A percentile compares a stretch with the other conserved stretches of the same genome.
Evolutionary conservation across 495 filamentous ascomycete genomes (phyloP).

Genomic region (Amphirosellinia nigrospora): DNA sequence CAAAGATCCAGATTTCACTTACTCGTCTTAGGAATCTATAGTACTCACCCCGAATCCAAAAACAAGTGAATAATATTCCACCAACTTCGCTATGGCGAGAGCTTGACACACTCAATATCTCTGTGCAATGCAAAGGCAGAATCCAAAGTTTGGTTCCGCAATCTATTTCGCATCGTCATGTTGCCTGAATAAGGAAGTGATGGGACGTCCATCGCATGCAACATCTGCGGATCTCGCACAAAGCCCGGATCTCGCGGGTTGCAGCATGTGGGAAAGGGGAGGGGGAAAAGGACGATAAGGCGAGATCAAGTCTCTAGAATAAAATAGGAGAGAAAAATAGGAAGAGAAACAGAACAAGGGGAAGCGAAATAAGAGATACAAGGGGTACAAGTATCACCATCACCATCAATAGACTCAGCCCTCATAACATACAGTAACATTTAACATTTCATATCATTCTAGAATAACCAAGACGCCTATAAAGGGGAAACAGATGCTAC

Average conservation of each 20-base stretch:
- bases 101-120: neutral
- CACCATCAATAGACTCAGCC: neutral
- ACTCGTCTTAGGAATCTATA: no score
- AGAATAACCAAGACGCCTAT: conserved; percentile 3
- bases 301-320: neutral
- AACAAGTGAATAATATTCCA: neutral
- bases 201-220: neutral
- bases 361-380: no score
- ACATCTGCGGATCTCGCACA: conserved; percentile 2
- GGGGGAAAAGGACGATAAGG: neutral
- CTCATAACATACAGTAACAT: neutral
- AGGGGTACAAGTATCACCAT: neutral
- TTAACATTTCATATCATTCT: neutral
- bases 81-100: neutral
- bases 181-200: neutral
- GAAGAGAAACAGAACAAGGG: neutral
- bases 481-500: neutral
- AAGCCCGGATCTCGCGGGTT: neutral
- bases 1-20: no score
- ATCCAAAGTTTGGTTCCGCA: neutral
- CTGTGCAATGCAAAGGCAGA: neutral
- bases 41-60: neutral
- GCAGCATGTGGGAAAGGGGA: neutral
- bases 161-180: neutral
- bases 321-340: neutral